phyloP scores from a whole-genome alignment of 805 yeast species.

The Torulaspora gathmanii region DNA sequence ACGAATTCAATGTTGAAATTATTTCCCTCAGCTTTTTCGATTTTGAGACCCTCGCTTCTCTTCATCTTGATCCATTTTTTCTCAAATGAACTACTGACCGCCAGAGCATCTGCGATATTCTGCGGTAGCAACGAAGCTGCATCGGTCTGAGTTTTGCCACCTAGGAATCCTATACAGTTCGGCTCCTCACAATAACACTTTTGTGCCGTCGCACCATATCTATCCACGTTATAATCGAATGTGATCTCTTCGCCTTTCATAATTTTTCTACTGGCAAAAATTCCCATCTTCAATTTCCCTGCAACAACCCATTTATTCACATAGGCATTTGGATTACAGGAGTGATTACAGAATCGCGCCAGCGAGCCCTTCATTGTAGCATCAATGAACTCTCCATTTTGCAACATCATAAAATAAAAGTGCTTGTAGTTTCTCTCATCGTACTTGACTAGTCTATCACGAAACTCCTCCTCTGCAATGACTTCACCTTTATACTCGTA shows the following conservation, averaged over 20 bases:
- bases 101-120: slow-evolving; percentile 77
- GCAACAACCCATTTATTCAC: slow-evolving; percentile 98
- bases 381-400: slow-evolving; percentile 87
- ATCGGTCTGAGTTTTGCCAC: slow-evolving; percentile 96
- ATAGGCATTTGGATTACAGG: slow-evolving; percentile 90
- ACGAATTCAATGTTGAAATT: slow-evolving; percentile 63
- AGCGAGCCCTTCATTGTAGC: slow-evolving; percentile 86
- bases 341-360: slow-evolving; percentile 91
- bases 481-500: slow-evolving; percentile 95
- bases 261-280: slow-evolving; percentile 77
- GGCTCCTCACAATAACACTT: slow-evolving; percentile 91
- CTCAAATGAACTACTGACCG: slow-evolving; percentile 63
- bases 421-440: slow-evolving; percentile 67
- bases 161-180: slow-evolving; percentile 88
- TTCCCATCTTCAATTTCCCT: slow-evolving; percentile 86
- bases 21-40: slow-evolving; percentile 44
- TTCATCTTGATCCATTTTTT: slow-evolving; percentile 65
- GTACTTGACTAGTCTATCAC: slow-evolving; percentile 68
- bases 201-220: slow-evolving; percentile 93
- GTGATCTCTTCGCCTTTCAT: slow-evolving; percentile 82
- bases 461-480: slow-evolving; percentile 71
- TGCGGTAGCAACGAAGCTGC: slow-evolving; percentile 82
- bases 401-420: slow-evolving; percentile 94
- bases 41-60: slow-evolving; percentile 43
- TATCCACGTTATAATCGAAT: slow-evolving; percentile 78